These are phyloP conservation scores for Casuarina glauca DNA, from an alignment of 306 rosid species.

Conservation along the genomic window DNA sequence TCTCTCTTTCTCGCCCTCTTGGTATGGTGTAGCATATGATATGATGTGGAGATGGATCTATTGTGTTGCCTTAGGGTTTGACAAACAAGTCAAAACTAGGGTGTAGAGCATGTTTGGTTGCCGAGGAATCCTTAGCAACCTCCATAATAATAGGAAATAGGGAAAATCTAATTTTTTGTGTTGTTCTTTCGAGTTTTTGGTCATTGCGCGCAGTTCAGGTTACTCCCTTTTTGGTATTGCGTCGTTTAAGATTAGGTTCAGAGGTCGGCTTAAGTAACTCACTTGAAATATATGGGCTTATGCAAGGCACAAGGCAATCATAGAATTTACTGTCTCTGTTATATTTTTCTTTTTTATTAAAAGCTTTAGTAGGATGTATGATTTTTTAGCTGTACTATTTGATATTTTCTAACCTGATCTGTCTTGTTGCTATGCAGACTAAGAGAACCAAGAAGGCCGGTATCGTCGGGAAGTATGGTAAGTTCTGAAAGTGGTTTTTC, in stretches of 20 bases:
- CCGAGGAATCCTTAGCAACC: background rate
- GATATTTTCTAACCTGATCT: background rate
- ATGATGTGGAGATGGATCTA: background rate
- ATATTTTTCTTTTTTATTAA: background rate
- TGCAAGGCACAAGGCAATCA: too few relatives aligned
- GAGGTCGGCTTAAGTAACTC: background rate
- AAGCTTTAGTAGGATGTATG: background rate
- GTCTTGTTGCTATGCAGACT: constrained; percentile 41
- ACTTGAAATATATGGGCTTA: background rate
- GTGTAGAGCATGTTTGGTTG: background rate
- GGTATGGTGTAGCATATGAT: background rate
- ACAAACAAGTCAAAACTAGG: background rate
- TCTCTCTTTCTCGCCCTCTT: background rate
- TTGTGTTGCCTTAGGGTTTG: background rate
- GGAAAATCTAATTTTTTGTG: background rate
- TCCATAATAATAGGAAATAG: background rate
- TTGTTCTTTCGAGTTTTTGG: background rate
- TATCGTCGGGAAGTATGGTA: constrained; percentile 86
- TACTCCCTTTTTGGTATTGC: background rate
- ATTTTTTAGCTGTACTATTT: too few relatives aligned
- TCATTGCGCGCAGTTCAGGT: background rate
- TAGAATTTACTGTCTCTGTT: background rate
- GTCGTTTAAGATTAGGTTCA: background rate
- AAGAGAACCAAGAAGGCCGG: constrained; percentile 96
- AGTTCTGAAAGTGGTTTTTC: constrained; percentile 1